Conservation (phyloP, 1,284 basidiomycete species). For the Tilletia walkeri region DNA sequence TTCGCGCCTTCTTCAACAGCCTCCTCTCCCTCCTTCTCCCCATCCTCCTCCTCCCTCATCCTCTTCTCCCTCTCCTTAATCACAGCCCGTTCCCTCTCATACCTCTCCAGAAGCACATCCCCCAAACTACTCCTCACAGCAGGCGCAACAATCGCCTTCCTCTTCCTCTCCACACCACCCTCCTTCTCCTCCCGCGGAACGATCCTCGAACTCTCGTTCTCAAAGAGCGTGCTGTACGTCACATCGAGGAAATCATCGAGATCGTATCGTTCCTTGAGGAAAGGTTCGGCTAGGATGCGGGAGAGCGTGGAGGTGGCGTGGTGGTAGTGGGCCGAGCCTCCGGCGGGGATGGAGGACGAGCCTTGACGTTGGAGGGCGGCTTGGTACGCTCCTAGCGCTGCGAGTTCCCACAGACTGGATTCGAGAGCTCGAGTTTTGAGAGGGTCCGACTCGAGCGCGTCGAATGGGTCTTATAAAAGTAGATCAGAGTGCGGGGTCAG, state of each 20-base stretch:
- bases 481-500: too few species aligned
- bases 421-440: constrained; percentile 74
- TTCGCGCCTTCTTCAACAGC: background rate
- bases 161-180: background rate
- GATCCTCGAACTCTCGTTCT: constrained; percentile 76
- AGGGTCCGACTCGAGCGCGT: constrained; percentile 70
- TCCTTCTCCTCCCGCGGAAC: constrained; percentile 56
- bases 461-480: constrained; percentile 61
- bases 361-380: constrained; percentile 19
- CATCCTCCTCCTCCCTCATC: background rate
- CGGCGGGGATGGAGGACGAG: constrained; percentile 10
- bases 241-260: constrained; percentile 98
- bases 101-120: background rate
- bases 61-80: constrained; percentile 5
- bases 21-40: background rate
- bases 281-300: constrained; percentile 83
- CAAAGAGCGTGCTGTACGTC: constrained; percentile 87
- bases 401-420: constrained; percentile 88
- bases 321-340: constrained; percentile 72
- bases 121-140: constrained; percentile 1
- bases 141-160: background rate
- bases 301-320: constrained; percentile 77
- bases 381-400: constrained; percentile 62
- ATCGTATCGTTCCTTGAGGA: constrained; percentile 83
- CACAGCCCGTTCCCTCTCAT: background rate